These are phyloP conservation scores for Penicillium sp. DNA, from an alignment of 2,329 filamentous ascomycete genomes.

Conservation along the genomic window DNA sequence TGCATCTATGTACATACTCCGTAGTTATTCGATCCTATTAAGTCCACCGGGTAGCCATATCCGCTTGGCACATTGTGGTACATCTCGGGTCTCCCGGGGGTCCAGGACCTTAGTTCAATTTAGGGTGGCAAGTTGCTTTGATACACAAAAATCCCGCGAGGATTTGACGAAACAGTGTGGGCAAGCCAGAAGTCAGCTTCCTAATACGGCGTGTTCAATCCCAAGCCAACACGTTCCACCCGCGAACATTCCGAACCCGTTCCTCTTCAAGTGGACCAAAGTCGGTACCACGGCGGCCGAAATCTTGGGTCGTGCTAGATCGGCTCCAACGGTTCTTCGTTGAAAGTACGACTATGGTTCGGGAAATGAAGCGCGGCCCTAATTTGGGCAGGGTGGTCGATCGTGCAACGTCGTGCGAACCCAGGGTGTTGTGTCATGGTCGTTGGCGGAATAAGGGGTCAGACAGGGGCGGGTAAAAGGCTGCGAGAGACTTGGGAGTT, in stretches of 20 bases:
- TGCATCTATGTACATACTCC: neutral
- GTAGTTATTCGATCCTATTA: neutral
- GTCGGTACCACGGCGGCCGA: neutral
- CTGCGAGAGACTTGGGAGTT: neutral
- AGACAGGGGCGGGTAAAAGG: neutral
- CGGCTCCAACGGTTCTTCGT: neutral
- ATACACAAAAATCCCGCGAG: neutral
- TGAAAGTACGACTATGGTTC: neutral
- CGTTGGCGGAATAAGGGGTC: too few species aligned
- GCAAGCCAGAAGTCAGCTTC: too few species aligned
- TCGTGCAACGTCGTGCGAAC: neutral
- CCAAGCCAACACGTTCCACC: neutral
- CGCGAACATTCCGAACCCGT: neutral
- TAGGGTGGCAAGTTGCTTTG: neutral
- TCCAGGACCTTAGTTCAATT: too few species aligned
- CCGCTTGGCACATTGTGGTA: too few species aligned
- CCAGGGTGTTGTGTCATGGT: neutral
- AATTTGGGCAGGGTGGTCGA: neutral
- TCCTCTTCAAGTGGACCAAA: neutral
- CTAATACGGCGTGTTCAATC: neutral
- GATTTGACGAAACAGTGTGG: neutral
- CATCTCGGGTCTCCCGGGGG: too few species aligned
- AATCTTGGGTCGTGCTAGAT: neutral
- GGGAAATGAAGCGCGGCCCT: neutral
- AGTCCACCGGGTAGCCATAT: neutral